Evolutionary conservation across 768 basidiomycete species (phyloP).

Genomic region (Leccinum longicurvipes): DNA sequence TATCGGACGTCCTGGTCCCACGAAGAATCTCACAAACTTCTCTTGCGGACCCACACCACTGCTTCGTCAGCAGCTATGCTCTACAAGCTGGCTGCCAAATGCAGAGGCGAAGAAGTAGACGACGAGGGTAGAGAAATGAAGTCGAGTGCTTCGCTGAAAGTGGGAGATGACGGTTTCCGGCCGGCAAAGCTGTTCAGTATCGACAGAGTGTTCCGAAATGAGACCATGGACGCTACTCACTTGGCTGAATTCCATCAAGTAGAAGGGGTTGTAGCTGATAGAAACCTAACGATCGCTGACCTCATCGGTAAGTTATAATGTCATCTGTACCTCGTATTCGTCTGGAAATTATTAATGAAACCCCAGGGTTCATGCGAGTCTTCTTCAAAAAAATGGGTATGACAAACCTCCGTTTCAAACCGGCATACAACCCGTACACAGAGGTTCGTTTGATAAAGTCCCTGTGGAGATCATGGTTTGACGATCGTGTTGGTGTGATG

Average conservation of each 20-base stretch:
- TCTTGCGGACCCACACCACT: conserved; percentile 96
- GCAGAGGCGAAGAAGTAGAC: conserved; percentile 54
- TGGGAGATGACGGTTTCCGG: conserved; percentile 68
- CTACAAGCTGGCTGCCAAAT: conserved; percentile 85
- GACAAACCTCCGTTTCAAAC: conserved; percentile 92
- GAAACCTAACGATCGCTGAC: conserved; percentile 87
- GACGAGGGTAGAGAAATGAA: conserved; percentile 30
- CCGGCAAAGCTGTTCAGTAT: conserved; percentile 96
- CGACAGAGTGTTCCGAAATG: conserved; percentile 97
- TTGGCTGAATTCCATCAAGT: conserved; percentile 99
- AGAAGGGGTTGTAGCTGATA: conserved; percentile 98
- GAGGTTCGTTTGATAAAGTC: conserved; percentile 50
- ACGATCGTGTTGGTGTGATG: conserved; percentile 3
- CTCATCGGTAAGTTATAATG: conserved; percentile 68
- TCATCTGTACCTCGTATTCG: not conserved
- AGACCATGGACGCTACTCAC: conserved; percentile 98
- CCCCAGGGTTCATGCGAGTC: conserved; percentile 91
- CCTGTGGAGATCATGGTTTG: not conserved
- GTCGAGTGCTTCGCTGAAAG: conserved; percentile 7
- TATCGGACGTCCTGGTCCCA: conserved; percentile 96
- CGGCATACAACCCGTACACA: conserved; percentile 97
- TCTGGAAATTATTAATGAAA: not conserved
- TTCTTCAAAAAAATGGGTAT: conserved; percentile 99
- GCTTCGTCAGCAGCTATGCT: conserved; percentile 93
- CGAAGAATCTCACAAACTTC: conserved; percentile 86